Conservation (phyloP, 768 basidiomycete species). For the Chalciporus pseudorubinellus region DNA sequence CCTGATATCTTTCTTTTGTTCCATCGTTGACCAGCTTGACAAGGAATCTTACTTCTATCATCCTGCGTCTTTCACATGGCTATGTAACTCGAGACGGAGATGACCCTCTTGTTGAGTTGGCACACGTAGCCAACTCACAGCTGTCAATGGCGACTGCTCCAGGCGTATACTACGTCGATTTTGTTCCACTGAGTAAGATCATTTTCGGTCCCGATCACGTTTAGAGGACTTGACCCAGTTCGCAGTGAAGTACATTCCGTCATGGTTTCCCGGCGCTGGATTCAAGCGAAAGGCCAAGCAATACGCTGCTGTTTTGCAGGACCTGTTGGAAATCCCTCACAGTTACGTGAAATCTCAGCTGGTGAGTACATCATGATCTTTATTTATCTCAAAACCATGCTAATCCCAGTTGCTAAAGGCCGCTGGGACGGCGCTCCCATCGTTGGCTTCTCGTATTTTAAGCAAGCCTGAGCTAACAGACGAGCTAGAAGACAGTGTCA, state of each 20-base stretch:
- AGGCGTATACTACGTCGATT: too few species aligned
- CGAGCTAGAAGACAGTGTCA: too few species aligned
- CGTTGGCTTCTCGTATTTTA: too few species aligned
- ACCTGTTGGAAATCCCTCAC: constrained; percentile 47
- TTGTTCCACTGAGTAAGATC: constrained; percentile 9
- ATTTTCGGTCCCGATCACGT: too few species aligned
- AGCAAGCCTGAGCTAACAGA: too few species aligned
- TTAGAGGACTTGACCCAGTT: constrained; percentile 20
- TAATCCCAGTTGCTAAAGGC: background rate
- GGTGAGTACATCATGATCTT: constrained; percentile 34
- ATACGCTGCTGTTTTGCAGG: too few species aligned
- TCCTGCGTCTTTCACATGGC: too few species aligned
- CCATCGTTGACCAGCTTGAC: constrained; percentile 29
- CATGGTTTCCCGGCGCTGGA: constrained; percentile 31
- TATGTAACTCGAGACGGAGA: too few species aligned
- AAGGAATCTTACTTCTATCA: constrained; percentile 8
- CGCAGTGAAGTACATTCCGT: too few species aligned
- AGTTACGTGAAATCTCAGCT: constrained; percentile 42
- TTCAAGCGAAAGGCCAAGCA: constrained; percentile 29
- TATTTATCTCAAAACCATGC: constrained; percentile 15
- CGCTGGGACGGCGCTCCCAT: too few species aligned
- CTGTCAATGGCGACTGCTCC: constrained; percentile 6
- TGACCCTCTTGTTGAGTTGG: too few species aligned
- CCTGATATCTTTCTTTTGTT: constrained; percentile 31
- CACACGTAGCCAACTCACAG: constrained; percentile 19